A percentile compares a stretch with the other conserved stretches of the same genome.
phyloP scores from a whole-genome alignment of 176 grass and related monocot species.

The Musa itinerans region DNA sequence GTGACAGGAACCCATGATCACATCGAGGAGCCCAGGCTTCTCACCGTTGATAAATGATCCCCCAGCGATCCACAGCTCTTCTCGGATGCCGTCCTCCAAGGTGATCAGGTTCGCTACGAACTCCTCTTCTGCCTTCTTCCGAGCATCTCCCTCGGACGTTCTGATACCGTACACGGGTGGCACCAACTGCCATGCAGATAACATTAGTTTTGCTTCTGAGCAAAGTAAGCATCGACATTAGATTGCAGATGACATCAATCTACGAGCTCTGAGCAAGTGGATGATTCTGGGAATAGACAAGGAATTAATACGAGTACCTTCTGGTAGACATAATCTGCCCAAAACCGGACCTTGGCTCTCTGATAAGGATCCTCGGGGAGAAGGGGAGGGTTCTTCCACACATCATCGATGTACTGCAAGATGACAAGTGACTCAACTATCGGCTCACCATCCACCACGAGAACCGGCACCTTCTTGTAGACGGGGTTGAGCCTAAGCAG shows the following conservation, averaged over 20 bases:
- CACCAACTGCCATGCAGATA: not conserved
- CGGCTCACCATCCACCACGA: constrained; percentile 27
- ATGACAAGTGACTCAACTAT: constrained; percentile 27
- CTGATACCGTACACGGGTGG: not conserved
- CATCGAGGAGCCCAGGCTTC: not conserved
- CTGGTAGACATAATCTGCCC: constrained; percentile 35
- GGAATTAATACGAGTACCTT: constrained; percentile 7
- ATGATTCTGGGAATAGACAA: too few relatives aligned
- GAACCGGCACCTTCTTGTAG: constrained; percentile 37
- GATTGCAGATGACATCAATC: too few relatives aligned
- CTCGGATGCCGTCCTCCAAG: constrained; percentile 20
- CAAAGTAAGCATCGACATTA: too few relatives aligned
- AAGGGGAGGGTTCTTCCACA: constrained; percentile 21
- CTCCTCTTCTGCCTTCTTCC: constrained; percentile 22
- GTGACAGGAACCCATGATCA: not conserved
- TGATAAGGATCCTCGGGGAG: constrained; percentile 22
- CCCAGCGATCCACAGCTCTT: constrained; percentile 11
- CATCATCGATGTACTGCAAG: constrained; percentile 28
- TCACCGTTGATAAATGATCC: constrained; percentile 14
- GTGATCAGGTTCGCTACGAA: not conserved
- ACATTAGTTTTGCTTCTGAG: too few relatives aligned
- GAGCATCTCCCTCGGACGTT: constrained; percentile 2
- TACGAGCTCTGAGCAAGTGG: too few relatives aligned
- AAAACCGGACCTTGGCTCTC: constrained; percentile 28
- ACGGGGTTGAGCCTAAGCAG: constrained; percentile 30